Base-by-base conservation (phyloP, 208 protist species). In the Crithidia mellificae region DNA sequence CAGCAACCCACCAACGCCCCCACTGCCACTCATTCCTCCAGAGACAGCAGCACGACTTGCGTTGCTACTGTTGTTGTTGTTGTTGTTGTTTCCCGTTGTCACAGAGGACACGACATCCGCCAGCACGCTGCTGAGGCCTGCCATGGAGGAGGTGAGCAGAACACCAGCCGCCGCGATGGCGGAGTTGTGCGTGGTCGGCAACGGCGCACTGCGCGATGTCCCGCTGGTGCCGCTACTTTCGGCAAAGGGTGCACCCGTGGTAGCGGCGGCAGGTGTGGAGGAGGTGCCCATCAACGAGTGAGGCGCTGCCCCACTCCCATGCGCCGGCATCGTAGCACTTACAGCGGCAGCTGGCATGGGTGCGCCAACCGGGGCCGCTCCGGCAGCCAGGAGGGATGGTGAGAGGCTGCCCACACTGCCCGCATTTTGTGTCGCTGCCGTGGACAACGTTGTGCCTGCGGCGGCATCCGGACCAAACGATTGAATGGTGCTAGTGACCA, bases 31-130 rank as follows among this genome's bases (percentile, higher is more conserved):
- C 2, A 2, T 24, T 0, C 27, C 58, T n/a, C n/a, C n/a, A n/a
- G n/a, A n/a, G n/a, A n/a, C n/a, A 0, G 3, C 24, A 30, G 19
- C 58, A 43, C 9, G 7, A 36, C 14, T 24, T 17, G 22, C 41
- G 15, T 12, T 11, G 4, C 20, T 32, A 36, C 24, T 20, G 56
- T 39, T 27, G 44, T 25, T 41, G 2, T n/a, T 41, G 50, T 25
- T 46, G 51, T 20, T 41, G 6, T 9, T 2, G 20, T 63, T 54
- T 6, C 24, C 32, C 2, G 72, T 63, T 15, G 65, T 56, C 6
- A 62, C 58, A 25, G 56, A 71, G 0, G 71, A 65, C 8, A 68
- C 57, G 24, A 62, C 52, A 17, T 68, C 46, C 24, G 66, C 30
- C 29, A 64, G 25, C 6, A 43, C 58, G 36, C 47, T 53, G 47